Base-by-base conservation (phyloP, 108 stramenopile genomes). In the Stephanodiscus triporus region DNA sequence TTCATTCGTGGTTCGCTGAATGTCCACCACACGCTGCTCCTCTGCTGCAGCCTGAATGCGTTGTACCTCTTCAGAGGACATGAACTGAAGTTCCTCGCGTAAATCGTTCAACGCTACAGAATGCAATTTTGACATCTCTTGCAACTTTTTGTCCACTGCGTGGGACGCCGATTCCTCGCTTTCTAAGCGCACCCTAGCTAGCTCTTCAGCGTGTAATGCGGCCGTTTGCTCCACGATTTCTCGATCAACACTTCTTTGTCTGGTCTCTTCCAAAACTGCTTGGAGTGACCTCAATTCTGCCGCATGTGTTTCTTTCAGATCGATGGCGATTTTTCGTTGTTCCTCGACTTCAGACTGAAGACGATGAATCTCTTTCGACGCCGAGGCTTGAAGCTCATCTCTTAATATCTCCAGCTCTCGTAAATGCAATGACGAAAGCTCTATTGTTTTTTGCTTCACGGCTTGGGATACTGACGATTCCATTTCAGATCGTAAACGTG, bases 61-160 rank as follows among this genome's bases (percentile, higher is more conserved):
- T 27, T 64, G 38, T 9, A 72, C 7, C 51, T 72, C 37, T 36
- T 36, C 37, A 1, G 22, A 37, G 14, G 68, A 75, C 20, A 71
- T 26, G n/a, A 61, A 45, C 61, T 77, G 63, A 38, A 73, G 62
- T 27, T 77, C 53, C 20, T 23, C 37, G 23, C 47, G 38, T 19
- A 82, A 26, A 6, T 75, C 75, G 11, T 82, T 68, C 32, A 81
- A 20, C 51, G 77, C 77, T 22, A 2, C 8, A 27, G 62, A 34
- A 49, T 73, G 71, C 26, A 56, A 17, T 37, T 26, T 8, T 49
- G 72, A 74, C 51, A 80, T 62, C 78, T 84, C 74, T 19, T 78
- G 63, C n/a, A 77, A 37, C 72, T 84, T 57, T 22, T 43, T 76
- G 14, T 84, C 70, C 13, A 48, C 50, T 9, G 75, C 55, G 61